phyloP scores from a whole-genome alignment of 768 basidiomycete species.

The Russula sp. region DNA sequence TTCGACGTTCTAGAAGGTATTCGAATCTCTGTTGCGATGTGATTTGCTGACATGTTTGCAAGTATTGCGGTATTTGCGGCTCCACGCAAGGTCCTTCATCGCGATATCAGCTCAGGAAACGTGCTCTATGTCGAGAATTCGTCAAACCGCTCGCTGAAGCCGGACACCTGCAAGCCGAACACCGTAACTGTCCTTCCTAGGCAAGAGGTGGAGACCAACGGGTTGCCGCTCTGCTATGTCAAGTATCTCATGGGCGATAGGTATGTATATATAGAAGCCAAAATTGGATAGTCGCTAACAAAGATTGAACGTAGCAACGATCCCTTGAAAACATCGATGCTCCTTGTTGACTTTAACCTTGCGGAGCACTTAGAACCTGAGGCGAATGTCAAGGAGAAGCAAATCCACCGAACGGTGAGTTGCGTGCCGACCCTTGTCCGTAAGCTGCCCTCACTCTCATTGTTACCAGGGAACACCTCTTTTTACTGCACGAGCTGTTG shows the following conservation, averaged over 20 bases:
- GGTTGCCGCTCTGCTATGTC: conserved; percentile 4
- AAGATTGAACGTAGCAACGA: conserved; percentile 7
- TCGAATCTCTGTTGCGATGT: too few relatives aligned
- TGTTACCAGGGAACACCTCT: conserved; percentile 9
- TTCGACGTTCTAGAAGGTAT: too few relatives aligned
- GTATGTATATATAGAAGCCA: conserved; percentile 5
- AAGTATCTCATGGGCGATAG: conserved; percentile 1
- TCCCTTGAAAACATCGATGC: conserved; percentile 9
- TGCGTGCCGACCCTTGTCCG: conserved; percentile 2
- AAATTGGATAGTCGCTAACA: conserved; percentile 12
- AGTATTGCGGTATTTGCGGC: too few relatives aligned
- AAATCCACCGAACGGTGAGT: conserved; percentile 2
- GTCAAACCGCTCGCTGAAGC: not conserved
- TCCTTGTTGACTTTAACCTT: conserved; percentile 15
- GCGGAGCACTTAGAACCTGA: not conserved
- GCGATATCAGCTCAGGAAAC: not conserved
- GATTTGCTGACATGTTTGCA: too few relatives aligned
- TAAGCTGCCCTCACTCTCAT: not conserved
- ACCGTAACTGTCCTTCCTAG: too few relatives aligned
- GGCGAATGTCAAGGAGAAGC: not conserved
- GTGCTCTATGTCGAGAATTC: conserved; percentile 2
- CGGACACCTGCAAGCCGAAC: too few relatives aligned
- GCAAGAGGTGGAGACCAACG: not conserved
- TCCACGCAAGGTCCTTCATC: too few relatives aligned
- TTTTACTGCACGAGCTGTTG: conserved; percentile 5